These are phyloP conservation scores for Pseudogymnoascus destructans DNA, from an alignment of 2,329 filamentous ascomycete species.

Conservation along the genomic window DNA sequence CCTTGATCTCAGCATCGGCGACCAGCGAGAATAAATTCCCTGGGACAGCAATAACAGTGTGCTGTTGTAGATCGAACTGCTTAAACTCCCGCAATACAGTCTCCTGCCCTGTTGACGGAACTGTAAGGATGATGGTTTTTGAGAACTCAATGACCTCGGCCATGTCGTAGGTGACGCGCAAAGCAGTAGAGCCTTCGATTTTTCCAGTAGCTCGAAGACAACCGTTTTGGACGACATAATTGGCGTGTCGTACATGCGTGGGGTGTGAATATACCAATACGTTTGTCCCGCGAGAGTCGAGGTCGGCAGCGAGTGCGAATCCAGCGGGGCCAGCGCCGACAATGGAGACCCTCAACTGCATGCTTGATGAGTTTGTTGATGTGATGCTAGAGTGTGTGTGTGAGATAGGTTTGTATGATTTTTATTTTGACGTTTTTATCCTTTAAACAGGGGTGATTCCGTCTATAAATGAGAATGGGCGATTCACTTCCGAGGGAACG, in stretches of 20 bases:
- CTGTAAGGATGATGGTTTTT: conserved; percentile 18
- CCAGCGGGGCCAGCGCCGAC: conserved; percentile 14
- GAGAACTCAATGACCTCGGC: conserved; percentile 18
- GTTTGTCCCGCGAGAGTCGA: conserved; percentile 11
- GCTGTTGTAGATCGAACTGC: neutral
- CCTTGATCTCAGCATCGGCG: conserved; percentile 13
- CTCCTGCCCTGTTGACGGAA: neutral
- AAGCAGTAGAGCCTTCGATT: conserved; percentile 12
- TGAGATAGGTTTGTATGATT: no score
- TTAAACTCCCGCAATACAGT: neutral
- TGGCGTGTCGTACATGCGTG: conserved; percentile 14
- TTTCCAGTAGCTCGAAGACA: conserved; percentile 11
- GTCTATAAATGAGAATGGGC: neutral
- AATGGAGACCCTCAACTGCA: conserved; percentile 12
- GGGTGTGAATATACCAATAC: conserved; percentile 20
- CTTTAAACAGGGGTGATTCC: neutral
- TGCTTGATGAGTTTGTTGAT: neutral
- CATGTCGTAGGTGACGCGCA: conserved; percentile 17
- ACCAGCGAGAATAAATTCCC: conserved; percentile 21
- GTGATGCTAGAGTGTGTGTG: neutral
- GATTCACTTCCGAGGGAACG: neutral
- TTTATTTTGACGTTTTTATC: neutral
- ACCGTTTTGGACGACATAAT: conserved; percentile 2
- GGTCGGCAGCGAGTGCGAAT: conserved; percentile 9
- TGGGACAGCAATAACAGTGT: conserved; percentile 18